These are phyloP conservation scores for Lepidium africanum DNA, from an alignment of 345 rosid species.

Conservation along the genomic window DNA sequence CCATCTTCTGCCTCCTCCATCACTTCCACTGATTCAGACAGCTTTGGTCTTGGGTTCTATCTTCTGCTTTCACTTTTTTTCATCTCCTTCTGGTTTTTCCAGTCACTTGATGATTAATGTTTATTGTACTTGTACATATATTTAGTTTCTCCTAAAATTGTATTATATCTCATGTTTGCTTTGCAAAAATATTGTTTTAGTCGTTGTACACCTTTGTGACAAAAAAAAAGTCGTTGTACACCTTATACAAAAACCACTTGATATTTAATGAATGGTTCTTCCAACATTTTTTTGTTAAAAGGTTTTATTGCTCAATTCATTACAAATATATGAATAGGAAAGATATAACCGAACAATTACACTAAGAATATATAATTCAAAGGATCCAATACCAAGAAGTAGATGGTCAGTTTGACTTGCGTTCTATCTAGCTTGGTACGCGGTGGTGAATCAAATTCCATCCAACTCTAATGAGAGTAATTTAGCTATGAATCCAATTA, in stretches of 20 bases:
- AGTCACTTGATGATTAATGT: not conserved
- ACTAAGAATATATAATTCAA: too few species aligned
- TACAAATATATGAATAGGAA: too few species aligned
- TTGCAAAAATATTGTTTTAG: not conserved
- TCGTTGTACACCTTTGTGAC: not conserved
- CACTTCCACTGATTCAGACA: conserved; percentile 20
- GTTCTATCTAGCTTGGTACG: too few species aligned
- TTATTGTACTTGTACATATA: not conserved
- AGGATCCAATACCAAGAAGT: too few species aligned
- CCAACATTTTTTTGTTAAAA: not conserved
- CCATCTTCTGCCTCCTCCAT: conserved; percentile 17
- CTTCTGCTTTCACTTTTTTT: conserved; percentile 22
- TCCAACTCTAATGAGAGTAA: too few species aligned
- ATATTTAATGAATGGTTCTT: not conserved
- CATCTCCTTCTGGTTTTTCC: conserved; percentile 24
- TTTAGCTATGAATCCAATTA: too few species aligned
- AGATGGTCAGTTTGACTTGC: too few species aligned
- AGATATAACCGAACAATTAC: too few species aligned
- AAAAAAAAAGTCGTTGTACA: not conserved
- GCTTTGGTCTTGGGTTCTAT: conserved; percentile 28
- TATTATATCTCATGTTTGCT: not conserved
- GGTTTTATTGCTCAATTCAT: too few species aligned
- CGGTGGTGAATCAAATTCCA: too few species aligned
- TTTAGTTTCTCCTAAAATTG: not conserved
- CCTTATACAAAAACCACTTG: not conserved